Evolutionary conservation across 2,329 filamentous ascomycete species (phyloP), one percentile per base, ranked within the genome.

Genomic region (Colletotrichum tofieldiae): DNA sequence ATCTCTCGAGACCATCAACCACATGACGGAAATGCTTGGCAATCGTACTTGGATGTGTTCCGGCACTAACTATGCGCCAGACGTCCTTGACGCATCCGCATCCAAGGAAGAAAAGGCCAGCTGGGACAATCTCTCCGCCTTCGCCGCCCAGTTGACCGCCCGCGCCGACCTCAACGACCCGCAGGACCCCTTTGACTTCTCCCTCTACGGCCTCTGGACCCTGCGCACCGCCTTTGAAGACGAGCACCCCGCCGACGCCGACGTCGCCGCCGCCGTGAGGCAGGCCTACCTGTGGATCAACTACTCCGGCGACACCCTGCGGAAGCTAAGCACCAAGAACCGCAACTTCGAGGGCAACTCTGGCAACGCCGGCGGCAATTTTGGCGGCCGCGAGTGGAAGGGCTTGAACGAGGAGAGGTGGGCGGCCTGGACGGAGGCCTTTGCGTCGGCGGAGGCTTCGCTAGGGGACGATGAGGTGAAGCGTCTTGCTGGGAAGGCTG

Each of bases 181-280:
- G 20, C 32, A 62, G 11, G 65, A 70, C 52, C 73, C 75, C 3
- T 72, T 78, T 23, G 76, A 80, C 62, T 78, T 76, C 71, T 77
- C 79, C 11, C 52, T 77, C 29, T 79, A 74, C 39, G 78, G 72
- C 9, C 72, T 81, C 14, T 80, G 79, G 79, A 68, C 73, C 3
- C 52, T 80, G 61, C 74, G 79, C n/a, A 65, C 64, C 1, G 78
- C 77, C 3, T 77, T 80, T 23, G 79, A 81, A 60, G 73, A 75
- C 47, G 54, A 64, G 7, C 62, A 69, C 4, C 49, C 74, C 20
- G 47, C 51, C 6, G 62, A 32, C 20, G 32, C 58, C 0, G 63
- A 63, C 60, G 37, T 1, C 35, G 37, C 14, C n/a, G 63, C 65
- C 9, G 75, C 77, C 9, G 69, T 77, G 35, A 74, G 55, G 6